Conservation (phyloP, 441 rosid species). For the Populus hybrid region DNA sequence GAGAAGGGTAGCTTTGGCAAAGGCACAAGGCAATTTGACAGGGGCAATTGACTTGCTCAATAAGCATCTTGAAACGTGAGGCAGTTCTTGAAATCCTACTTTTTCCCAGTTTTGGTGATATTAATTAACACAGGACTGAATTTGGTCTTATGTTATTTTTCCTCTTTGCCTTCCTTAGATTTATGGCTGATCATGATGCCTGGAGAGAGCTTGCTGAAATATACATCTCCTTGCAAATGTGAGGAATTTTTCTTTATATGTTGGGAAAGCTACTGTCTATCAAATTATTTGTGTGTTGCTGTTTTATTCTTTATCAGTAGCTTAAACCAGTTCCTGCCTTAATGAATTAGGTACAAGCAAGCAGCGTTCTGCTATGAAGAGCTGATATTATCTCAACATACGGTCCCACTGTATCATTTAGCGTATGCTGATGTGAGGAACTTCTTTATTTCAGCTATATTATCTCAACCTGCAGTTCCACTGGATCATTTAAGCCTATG, state of each 20-base stretch:
- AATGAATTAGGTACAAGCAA: constrained; percentile 84
- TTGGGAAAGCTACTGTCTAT: background rate
- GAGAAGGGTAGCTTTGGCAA: constrained; percentile 87
- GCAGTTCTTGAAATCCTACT: constrained; percentile 13
- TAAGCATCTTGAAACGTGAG: constrained; percentile 94
- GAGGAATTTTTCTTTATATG: constrained; percentile 18
- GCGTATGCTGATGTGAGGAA: constrained; percentile 86
- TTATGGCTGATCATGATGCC: constrained; percentile 99
- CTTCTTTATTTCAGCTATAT: constrained; percentile 3
- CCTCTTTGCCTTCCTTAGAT: constrained; percentile 36
- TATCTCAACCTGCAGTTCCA: background rate
- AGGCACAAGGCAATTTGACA: constrained; percentile 77
- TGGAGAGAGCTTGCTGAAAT: constrained; percentile 99
- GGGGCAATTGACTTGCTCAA: constrained; percentile 79
- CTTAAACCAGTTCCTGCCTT: constrained; percentile 2
- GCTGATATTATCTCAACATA: constrained; percentile 79
- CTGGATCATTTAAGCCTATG: too few relatives aligned
- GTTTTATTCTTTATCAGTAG: background rate
- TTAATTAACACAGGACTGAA: background rate
- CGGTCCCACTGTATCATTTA: constrained; percentile 74
- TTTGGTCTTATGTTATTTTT: background rate
- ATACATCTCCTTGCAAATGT: constrained; percentile 92
- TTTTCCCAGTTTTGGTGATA: constrained; percentile 3
- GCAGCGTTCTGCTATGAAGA: constrained; percentile 99
- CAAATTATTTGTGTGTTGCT: constrained; percentile 4